Conservation (phyloP, 2,329 filamentous ascomycete species). For the Pseudopithomyces maydicus region DNA sequence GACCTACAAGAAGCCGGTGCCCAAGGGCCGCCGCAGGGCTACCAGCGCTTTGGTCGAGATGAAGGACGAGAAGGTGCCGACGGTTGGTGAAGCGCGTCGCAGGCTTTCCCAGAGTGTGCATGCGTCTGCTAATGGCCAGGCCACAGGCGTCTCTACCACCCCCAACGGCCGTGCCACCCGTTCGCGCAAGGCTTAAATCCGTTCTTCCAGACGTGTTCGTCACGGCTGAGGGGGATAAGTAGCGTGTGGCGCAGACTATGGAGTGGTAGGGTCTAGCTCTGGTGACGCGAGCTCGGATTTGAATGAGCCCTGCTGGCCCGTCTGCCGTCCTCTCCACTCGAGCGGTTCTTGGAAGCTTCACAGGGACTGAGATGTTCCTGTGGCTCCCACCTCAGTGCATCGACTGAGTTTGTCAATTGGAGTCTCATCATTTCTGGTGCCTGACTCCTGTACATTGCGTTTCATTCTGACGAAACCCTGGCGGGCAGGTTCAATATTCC, state of each 20-base stretch:
- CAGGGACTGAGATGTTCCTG: neutral
- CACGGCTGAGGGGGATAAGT: neutral
- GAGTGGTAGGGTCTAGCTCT: neutral
- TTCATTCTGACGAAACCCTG: slow-evolving; percentile 11
- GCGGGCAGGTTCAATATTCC: slow-evolving; percentile 19
- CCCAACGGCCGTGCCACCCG: slow-evolving; percentile 66
- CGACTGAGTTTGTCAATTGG: slow-evolving; percentile 9
- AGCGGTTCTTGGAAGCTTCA: neutral
- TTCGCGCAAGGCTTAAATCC: slow-evolving; percentile 70
- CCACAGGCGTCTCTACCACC: slow-evolving; percentile 49
- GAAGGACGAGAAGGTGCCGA: slow-evolving; percentile 70
- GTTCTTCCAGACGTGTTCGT: neutral
- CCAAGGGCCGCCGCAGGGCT: slow-evolving; percentile 74
- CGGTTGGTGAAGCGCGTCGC: slow-evolving; percentile 58
- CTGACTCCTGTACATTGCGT: slow-evolving; percentile 3
- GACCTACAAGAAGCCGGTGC: slow-evolving; percentile 87
- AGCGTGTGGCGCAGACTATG: neutral
- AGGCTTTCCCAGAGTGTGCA: slow-evolving; percentile 53
- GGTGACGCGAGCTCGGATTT: slow-evolving; percentile 1
- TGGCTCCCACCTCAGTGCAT: neutral
- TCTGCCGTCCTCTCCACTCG: neutral
- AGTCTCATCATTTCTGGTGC: neutral
- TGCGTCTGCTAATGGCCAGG: slow-evolving; percentile 43
- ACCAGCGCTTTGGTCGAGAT: slow-evolving; percentile 87
- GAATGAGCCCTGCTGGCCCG: neutral